These are phyloP conservation scores for Phellinidium pouzarii DNA, from an alignment of 1,284 basidiomycete species.

Conservation along the genomic window DNA sequence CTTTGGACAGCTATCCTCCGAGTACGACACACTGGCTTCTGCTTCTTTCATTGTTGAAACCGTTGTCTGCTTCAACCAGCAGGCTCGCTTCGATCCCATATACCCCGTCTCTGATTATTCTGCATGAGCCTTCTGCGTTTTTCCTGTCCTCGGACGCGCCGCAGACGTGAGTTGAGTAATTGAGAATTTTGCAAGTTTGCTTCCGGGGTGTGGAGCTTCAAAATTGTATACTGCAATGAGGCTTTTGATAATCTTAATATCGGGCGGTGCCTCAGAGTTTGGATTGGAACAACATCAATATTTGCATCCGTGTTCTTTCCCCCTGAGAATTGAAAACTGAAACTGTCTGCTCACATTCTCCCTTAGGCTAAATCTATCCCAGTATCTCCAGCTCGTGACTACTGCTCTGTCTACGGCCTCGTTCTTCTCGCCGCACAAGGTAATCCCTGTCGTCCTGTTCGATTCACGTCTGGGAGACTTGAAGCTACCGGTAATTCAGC, in stretches of 20 bases:
- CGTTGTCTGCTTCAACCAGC: constrained; percentile 5
- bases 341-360: constrained; percentile 18
- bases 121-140: constrained; percentile 60
- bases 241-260: too few species aligned
- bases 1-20: constrained; percentile 51
- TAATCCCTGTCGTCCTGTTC: constrained; percentile 43
- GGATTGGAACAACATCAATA: too few species aligned
- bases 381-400: constrained; percentile 42
- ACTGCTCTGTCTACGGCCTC: constrained; percentile 34
- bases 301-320: too few species aligned
- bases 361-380: constrained; percentile 33
- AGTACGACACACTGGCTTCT: constrained; percentile 51
- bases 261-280: too few species aligned
- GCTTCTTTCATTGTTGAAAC: constrained; percentile 44
- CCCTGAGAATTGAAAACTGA: too few species aligned
- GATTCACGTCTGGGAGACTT: constrained; percentile 52
- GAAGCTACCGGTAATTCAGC: constrained; percentile 46
- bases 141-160: constrained; percentile 31
- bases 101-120: constrained; percentile 48
- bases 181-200: not conserved
- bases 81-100: constrained; percentile 36
- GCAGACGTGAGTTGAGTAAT: constrained; percentile 17
- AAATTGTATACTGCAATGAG: too few species aligned
- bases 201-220: too few species aligned
- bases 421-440: constrained; percentile 28